phyloP scores from a whole-genome alignment of 2,329 filamentous ascomycete genomes.

The Sporothrix luriei region DNA sequence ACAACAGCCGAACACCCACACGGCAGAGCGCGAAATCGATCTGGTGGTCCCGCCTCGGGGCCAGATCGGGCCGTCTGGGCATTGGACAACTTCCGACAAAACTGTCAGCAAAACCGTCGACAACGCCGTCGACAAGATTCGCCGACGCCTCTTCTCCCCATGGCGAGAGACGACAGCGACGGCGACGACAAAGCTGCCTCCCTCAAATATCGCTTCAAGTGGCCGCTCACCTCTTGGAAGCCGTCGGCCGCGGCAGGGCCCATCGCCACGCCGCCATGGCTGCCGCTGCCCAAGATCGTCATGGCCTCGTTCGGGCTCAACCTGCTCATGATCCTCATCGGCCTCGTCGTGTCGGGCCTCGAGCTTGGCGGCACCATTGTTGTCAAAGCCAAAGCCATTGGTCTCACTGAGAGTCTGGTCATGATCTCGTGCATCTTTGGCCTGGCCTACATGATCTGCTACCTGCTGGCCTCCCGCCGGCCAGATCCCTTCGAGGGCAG shows the following conservation, averaged over 20 bases:
- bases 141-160: neutral
- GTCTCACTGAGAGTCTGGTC: slow-evolving; percentile 38
- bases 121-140: neutral
- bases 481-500: slow-evolving; percentile 37
- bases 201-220: slow-evolving; percentile 7
- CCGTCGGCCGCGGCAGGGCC: neutral
- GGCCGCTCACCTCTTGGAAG: neutral
- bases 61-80: slow-evolving; percentile 8
- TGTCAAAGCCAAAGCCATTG: slow-evolving; percentile 34
- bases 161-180: slow-evolving; percentile 13
- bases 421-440: slow-evolving; percentile 40
- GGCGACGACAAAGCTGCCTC: neutral
- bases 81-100: neutral
- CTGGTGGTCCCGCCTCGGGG: neutral
- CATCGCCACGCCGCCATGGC: slow-evolving; percentile 29
- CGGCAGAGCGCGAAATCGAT: neutral
- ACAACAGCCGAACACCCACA: neutral
- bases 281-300: slow-evolving; percentile 34
- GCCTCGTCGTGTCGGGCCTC: slow-evolving; percentile 36
- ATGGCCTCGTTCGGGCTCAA: slow-evolving; percentile 32
- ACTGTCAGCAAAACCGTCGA: slow-evolving; percentile 2
- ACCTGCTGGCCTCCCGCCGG: slow-evolving; percentile 40
- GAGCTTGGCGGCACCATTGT: slow-evolving; percentile 36
- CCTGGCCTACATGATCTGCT: slow-evolving; percentile 41
- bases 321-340: slow-evolving; percentile 34